A percentile compares a stretch with the other conserved stretches of the same genome.
These are phyloP conservation scores for Friedmanniomyces endolithicus DNA, from an alignment of 495 filamentous ascomycete genomes.

Conservation along the genomic window DNA sequence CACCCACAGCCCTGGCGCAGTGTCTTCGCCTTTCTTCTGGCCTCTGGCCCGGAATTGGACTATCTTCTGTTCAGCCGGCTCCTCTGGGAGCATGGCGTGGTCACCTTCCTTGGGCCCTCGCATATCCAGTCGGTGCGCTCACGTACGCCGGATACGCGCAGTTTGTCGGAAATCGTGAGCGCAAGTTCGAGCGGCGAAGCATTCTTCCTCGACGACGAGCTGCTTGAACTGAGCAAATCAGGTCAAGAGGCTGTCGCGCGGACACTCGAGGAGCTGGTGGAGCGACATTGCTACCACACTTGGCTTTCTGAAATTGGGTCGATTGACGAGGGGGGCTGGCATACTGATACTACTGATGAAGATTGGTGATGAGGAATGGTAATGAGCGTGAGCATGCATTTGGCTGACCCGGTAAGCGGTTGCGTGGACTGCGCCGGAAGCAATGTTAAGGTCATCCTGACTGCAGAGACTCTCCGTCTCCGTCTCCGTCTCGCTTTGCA, in stretches of 20 bases:
- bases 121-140: neutral
- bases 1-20: constrained; percentile 4
- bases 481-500: neutral
- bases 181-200: neutral
- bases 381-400: neutral
- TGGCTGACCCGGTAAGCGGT: too few relatives aligned
- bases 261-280: constrained; percentile 36
- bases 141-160: neutral
- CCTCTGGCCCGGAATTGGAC: constrained; percentile 1
- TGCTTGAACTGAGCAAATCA: neutral
- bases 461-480: too few relatives aligned
- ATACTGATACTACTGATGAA: constrained; percentile 21
- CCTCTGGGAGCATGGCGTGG: constrained; percentile 2
- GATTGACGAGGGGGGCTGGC: constrained; percentile 17
- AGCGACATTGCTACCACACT: constrained; percentile 15
- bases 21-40: constrained; percentile 8
- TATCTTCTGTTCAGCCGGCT: constrained; percentile 14
- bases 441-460: too few relatives aligned
- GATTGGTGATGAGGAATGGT: constrained; percentile 15
- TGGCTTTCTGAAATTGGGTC: constrained; percentile 1
- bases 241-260: constrained; percentile 33
- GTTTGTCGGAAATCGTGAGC: neutral
- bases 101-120: constrained; percentile 8
- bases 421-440: too few relatives aligned
- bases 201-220: constrained; percentile 8